Conservation (phyloP, 345 rosid species). For the Pistacia atlantica region DNA sequence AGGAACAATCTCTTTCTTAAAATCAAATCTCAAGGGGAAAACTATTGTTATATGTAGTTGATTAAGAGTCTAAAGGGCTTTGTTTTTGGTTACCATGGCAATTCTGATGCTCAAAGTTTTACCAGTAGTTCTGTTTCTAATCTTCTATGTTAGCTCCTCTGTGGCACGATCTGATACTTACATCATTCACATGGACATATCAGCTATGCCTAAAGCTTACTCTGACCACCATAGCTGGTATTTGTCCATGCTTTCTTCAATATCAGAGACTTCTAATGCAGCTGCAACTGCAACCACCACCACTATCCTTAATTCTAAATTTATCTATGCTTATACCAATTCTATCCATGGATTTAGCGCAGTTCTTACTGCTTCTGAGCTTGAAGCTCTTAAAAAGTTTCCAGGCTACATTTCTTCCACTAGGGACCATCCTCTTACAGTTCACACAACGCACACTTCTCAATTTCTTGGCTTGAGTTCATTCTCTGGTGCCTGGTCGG, state of each 20-base stretch:
- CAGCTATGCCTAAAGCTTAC: slow-evolving; percentile 37
- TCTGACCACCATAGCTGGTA: slow-evolving; percentile 38
- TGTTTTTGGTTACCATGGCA: slow-evolving; percentile 27
- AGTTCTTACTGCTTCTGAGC: slow-evolving; percentile 27
- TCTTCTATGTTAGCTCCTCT: slow-evolving; percentile 18
- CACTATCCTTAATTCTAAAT: slow-evolving; percentile 15
- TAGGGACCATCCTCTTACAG: slow-evolving; percentile 30
- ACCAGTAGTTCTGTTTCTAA: slow-evolving; percentile 5
- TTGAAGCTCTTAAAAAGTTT: slow-evolving; percentile 24
- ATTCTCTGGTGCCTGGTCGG: slow-evolving; percentile 30
- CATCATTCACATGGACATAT: slow-evolving; percentile 35
- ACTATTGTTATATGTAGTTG: no score
- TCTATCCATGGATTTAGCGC: slow-evolving; percentile 33
- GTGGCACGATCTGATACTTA: slow-evolving; percentile 25
- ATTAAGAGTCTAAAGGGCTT: no score
- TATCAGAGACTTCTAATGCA: slow-evolving; percentile 11
- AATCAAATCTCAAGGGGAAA: no score
- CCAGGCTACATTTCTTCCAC: slow-evolving; percentile 31
- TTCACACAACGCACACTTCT: slow-evolving; percentile 47
- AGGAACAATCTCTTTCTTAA: background rate
- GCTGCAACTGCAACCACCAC: background rate
- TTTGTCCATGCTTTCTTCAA: slow-evolving; percentile 27
- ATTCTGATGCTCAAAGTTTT: slow-evolving; percentile 5
- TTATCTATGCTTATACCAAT: slow-evolving; percentile 19
- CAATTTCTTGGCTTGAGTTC: slow-evolving; percentile 41